Conservation (phyloP, 1,284 basidiomycete genomes). For the Vanrija sp. region DNA sequence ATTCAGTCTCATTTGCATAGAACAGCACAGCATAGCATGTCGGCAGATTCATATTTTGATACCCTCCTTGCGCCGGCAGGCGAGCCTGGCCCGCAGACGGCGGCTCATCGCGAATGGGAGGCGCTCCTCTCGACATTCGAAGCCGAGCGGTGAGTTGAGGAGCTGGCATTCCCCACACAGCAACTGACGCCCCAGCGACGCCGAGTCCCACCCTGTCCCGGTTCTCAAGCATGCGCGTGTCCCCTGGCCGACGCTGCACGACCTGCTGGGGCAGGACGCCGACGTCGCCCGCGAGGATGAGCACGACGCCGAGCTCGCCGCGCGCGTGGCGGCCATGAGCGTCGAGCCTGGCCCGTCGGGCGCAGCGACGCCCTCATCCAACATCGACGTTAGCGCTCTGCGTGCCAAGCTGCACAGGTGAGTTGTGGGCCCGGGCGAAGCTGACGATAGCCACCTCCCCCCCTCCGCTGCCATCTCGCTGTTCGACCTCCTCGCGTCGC, state of each 20-base stretch:
- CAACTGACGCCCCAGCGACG: not conserved
- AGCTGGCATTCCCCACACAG: not conserved
- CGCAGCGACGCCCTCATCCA: not conserved
- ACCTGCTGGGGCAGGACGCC: conserved; percentile 1
- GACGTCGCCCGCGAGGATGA: not conserved
- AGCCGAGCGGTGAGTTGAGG: conserved; percentile 2
- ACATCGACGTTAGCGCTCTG: conserved; percentile 1
- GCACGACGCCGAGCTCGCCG: not conserved
- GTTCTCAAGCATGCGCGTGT: not conserved
- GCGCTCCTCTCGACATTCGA: not conserved
- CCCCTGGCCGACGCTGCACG: conserved; percentile 17
- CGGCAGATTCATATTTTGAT: conserved; percentile 10
- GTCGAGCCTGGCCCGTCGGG: not conserved
- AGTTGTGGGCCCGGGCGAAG: not conserved
- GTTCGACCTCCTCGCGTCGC: conserved; percentile 31
- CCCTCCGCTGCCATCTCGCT: conserved; percentile 32
- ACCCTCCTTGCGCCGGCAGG: conserved; percentile 1
- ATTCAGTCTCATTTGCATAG: not conserved
- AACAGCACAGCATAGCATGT: conserved; percentile 10
- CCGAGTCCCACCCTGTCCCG: not conserved
- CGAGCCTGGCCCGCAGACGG: conserved; percentile 8
- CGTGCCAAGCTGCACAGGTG: conserved; percentile 7
- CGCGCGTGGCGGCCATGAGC: not conserved
- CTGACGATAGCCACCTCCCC: conserved; percentile 11
- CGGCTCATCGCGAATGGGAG: conserved; percentile 17